Evolutionary conservation across 2,329 filamentous ascomycete genomes (phyloP).

Genomic region (Claviceps fusiformis): DNA sequence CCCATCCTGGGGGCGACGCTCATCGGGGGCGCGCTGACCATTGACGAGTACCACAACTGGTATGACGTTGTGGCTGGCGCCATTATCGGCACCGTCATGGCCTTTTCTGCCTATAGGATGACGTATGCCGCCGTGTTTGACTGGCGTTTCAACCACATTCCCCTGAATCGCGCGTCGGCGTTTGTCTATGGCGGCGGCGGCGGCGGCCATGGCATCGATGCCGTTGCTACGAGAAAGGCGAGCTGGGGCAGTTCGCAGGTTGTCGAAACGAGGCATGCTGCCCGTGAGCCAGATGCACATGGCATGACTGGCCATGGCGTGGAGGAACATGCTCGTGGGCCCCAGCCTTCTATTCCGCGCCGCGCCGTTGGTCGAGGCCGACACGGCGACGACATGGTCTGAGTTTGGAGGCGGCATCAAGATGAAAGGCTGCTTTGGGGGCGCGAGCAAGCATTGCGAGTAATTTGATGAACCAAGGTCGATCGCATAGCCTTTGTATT

Average conservation of each 20-base stretch:
- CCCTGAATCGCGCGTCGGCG: slow-evolving; percentile 37
- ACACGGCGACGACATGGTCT: slow-evolving; percentile 1
- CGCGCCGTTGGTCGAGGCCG: background rate
- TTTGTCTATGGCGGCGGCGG: slow-evolving; percentile 4
- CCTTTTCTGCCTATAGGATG: slow-evolving; percentile 53
- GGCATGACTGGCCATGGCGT: background rate
- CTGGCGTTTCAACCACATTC: slow-evolving; percentile 52
- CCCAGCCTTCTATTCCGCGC: background rate
- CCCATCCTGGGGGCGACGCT: slow-evolving; percentile 54
- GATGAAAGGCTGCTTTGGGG: too few relatives aligned
- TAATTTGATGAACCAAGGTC: too few relatives aligned
- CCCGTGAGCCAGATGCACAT: background rate
- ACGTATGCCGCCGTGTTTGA: slow-evolving; percentile 56
- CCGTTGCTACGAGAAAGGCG: slow-evolving; percentile 5
- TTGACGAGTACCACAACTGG: slow-evolving; percentile 65
- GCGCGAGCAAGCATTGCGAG: too few relatives aligned
- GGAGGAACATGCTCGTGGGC: background rate
- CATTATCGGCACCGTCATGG: slow-evolving; percentile 50
- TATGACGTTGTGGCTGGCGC: slow-evolving; percentile 58
- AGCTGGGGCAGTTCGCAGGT: slow-evolving; percentile 1
- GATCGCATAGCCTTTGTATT: too few relatives aligned
- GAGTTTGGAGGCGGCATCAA: too few relatives aligned
- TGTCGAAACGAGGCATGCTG: background rate
- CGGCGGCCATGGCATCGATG: slow-evolving; percentile 1
- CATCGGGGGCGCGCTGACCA: slow-evolving; percentile 56